Conservation (phyloP, 163 green algal genomes). For the Prototheca wickerhamii region DNA sequence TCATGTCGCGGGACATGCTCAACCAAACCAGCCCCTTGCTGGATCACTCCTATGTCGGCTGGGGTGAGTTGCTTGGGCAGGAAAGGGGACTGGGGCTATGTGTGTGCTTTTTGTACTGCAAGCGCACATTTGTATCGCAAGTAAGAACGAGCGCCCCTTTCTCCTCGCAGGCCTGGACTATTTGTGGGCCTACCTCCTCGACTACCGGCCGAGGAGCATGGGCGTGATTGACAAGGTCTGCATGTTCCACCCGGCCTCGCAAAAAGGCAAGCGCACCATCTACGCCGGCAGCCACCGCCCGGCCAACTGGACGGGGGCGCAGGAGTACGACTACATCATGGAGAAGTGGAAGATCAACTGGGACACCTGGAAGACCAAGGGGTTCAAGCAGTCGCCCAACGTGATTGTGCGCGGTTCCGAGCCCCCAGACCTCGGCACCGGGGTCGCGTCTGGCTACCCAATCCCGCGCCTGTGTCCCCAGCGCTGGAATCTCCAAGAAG, state of each 20-base stretch:
- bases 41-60: neutral
- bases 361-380: too few relatives aligned
- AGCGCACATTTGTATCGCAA: too few relatives aligned
- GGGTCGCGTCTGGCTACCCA: too few relatives aligned
- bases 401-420: too few relatives aligned
- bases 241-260: neutral
- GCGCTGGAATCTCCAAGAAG: too few relatives aligned
- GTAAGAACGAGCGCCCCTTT: neutral
- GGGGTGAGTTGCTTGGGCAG: too few relatives aligned
- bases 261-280: neutral
- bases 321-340: neutral
- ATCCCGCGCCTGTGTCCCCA: too few relatives aligned
- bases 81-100: too few relatives aligned
- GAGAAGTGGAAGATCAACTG: neutral
- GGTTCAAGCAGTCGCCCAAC: too few relatives aligned
- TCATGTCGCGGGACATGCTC: neutral
- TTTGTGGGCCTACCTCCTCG: slow-evolving; percentile 27
- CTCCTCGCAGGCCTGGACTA: slow-evolving; percentile 14
- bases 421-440: too few relatives aligned
- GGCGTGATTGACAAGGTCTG: slow-evolving; percentile 18
- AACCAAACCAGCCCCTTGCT: neutral
- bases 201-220: slow-evolving; percentile 18
- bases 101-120: too few relatives aligned
- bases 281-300: neutral
- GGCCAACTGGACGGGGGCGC: neutral